phyloP scores from a whole-genome alignment of 768 basidiomycete genomes.

The Leucocoprinus leucothites region DNA sequence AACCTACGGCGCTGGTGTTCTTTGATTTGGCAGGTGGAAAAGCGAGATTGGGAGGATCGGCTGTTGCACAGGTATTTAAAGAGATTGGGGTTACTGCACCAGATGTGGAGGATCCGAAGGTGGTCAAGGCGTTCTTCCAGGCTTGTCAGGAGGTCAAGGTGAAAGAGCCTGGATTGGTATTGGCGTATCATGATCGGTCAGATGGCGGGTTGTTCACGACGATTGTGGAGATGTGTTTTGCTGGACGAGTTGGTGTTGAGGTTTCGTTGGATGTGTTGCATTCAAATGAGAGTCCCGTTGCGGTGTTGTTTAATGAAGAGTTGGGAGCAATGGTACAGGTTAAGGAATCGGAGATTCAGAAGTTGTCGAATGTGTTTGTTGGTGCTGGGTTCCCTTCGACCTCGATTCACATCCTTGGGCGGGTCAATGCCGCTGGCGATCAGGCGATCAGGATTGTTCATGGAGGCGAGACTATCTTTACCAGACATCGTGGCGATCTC shows the following conservation, averaged over 20 bases:
- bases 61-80: slow-evolving; percentile 95
- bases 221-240: slow-evolving; percentile 92
- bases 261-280: slow-evolving; percentile 64
- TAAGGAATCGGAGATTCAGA: slow-evolving; percentile 49
- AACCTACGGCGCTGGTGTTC: slow-evolving; percentile 76
- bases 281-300: slow-evolving; percentile 50
- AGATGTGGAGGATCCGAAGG: slow-evolving; percentile 76
- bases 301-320: slow-evolving; percentile 92
- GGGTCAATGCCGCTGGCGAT: slow-evolving; percentile 51
- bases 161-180: slow-evolving; percentile 56
- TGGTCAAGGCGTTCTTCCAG: slow-evolving; percentile 81
- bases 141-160: slow-evolving; percentile 68
- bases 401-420: slow-evolving; percentile 77
- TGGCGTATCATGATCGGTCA: slow-evolving; percentile 97
- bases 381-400: slow-evolving; percentile 72
- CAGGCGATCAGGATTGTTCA: slow-evolving; percentile 64
- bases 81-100: slow-evolving; percentile 84
- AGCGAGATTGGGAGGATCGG: slow-evolving; percentile 86
- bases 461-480: slow-evolving; percentile 51
- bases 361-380: slow-evolving; percentile 59
- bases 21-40: slow-evolving; percentile 85
- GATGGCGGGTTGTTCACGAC: slow-evolving; percentile 95
- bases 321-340: slow-evolving; percentile 93
- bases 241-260: slow-evolving; percentile 80
- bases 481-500: slow-evolving; percentile 60